Conservation (phyloP, 73 alveolate genomes). For the Paraurostyla sp. region DNA sequence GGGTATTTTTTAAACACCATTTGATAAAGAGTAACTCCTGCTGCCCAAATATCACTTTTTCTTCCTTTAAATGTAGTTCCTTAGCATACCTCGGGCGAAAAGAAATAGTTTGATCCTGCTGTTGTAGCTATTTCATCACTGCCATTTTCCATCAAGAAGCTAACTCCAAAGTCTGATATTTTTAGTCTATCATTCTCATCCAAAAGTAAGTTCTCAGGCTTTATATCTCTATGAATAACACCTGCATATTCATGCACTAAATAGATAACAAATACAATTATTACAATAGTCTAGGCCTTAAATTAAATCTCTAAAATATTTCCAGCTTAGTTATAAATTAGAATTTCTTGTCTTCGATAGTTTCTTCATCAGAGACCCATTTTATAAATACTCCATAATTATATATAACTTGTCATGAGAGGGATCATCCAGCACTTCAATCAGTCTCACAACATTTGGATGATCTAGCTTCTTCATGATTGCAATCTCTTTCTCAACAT, state of each 20-base stretch:
- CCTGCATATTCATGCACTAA: constrained; percentile 72
- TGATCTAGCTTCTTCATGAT: constrained; percentile 77
- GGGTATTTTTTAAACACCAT: constrained; percentile 67
- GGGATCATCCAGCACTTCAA: constrained; percentile 75
- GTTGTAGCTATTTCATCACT: constrained; percentile 61
- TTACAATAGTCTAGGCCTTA: constrained; percentile 74
- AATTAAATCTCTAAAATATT: constrained; percentile 78
- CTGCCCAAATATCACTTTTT: constrained; percentile 77
- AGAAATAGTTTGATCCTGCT: constrained; percentile 69
- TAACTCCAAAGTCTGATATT: constrained; percentile 90
- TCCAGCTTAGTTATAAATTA: constrained; percentile 18
- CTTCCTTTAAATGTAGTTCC: constrained; percentile 69
- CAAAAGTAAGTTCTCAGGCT: constrained; percentile 91
- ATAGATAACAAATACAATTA: not conserved
- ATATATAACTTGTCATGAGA: constrained; percentile 68
- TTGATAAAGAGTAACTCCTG: constrained; percentile 68
- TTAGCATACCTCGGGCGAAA: constrained; percentile 67
- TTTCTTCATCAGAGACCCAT: constrained; percentile 46
- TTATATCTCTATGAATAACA: constrained; percentile 90
- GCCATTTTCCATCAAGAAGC: constrained; percentile 67
- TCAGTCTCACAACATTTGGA: constrained; percentile 64
- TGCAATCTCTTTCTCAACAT: constrained; percentile 63
- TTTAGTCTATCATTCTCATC: constrained; percentile 80
- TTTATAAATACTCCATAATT: constrained; percentile 72
- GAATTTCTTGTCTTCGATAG: constrained; percentile 39